Evolutionary conservation across 2,329 filamentous ascomycete genomes (phyloP).

Genomic region (Diaporthe sp.): DNA sequence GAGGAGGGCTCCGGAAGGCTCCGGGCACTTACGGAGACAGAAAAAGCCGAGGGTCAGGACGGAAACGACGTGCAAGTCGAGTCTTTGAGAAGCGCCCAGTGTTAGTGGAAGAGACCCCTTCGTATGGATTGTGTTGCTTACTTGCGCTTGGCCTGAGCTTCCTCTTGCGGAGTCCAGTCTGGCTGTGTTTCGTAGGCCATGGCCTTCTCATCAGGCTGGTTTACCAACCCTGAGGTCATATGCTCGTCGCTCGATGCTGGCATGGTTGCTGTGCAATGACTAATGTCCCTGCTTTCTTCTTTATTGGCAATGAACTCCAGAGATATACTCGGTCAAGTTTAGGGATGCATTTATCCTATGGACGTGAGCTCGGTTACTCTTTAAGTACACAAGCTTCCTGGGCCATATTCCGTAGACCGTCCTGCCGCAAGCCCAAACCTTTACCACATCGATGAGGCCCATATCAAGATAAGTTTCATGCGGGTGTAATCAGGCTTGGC

Average conservation of each 20-base stretch:
- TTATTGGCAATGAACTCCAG: no score
- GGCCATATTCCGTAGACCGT: not conserved
- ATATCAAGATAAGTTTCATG: not conserved
- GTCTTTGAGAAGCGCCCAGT: not conserved
- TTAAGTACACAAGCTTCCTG: slow-evolving; percentile 3
- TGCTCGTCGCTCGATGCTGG: not conserved
- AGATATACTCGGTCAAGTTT: not conserved
- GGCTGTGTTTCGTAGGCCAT: slow-evolving; percentile 1
- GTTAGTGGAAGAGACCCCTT: not conserved
- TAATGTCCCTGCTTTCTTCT: not conserved
- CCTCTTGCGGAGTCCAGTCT: slow-evolving; percentile 19
- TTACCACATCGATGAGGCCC: not conserved
- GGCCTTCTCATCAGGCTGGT: slow-evolving; percentile 3
- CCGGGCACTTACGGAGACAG: not conserved
- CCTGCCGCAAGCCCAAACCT: not conserved
- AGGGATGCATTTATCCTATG: not conserved
- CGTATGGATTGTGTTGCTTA: not conserved
- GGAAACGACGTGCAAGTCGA: slow-evolving; percentile 3
- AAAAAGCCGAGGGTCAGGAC: slow-evolving; percentile 22
- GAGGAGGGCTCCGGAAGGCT: no score
- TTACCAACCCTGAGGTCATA: not conserved
- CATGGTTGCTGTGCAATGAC: not conserved
- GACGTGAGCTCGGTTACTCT: not conserved
- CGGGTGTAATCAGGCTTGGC: not conserved
- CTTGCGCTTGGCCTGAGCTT: slow-evolving; percentile 18